A percentile compares a stretch with the other conserved stretches of the same genome.
Conservation (phyloP, 257 asterid genomes). For the Rauvolfia tetraphylla region DNA sequence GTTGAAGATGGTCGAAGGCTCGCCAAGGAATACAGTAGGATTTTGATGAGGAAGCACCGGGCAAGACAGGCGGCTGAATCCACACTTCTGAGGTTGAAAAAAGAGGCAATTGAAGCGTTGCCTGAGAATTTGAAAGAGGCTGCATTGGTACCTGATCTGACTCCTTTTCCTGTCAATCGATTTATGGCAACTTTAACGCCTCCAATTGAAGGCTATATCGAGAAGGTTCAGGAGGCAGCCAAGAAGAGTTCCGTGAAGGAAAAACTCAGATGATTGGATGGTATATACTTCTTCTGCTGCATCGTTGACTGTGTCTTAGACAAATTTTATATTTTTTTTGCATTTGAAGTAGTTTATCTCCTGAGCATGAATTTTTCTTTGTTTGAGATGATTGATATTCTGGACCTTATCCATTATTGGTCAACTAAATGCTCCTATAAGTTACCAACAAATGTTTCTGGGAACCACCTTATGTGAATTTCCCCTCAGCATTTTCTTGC, state of each 20-base stretch:
- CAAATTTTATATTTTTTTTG: background rate
- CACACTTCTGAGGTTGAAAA: conserved; percentile 51
- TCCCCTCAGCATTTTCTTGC: too few relatives aligned
- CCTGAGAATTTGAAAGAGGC: conserved; percentile 72
- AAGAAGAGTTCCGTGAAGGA: conserved; percentile 53
- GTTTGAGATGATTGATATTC: background rate
- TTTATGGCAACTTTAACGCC: conserved; percentile 87
- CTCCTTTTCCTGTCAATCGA: conserved; percentile 70
- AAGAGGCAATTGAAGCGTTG: conserved; percentile 84
- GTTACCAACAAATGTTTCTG: background rate
- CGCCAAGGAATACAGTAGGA: conserved; percentile 83
- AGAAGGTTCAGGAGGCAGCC: conserved; percentile 84
- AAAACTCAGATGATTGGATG: conserved; percentile 55
- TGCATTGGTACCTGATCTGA: conserved; percentile 71
- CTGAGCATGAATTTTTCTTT: background rate
- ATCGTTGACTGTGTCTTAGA: background rate
- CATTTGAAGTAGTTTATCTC: background rate
- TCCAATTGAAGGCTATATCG: conserved; percentile 87
- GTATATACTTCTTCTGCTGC: background rate
- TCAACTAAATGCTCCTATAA: background rate
- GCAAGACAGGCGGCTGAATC: conserved; percentile 81
- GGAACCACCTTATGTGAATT: background rate
- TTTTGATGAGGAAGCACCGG: conserved; percentile 85
- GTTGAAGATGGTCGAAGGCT: conserved; percentile 81
- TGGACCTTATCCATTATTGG: background rate